Conservation (phyloP, 2,329 filamentous ascomycete species). For the Colletotrichum sp. region DNA sequence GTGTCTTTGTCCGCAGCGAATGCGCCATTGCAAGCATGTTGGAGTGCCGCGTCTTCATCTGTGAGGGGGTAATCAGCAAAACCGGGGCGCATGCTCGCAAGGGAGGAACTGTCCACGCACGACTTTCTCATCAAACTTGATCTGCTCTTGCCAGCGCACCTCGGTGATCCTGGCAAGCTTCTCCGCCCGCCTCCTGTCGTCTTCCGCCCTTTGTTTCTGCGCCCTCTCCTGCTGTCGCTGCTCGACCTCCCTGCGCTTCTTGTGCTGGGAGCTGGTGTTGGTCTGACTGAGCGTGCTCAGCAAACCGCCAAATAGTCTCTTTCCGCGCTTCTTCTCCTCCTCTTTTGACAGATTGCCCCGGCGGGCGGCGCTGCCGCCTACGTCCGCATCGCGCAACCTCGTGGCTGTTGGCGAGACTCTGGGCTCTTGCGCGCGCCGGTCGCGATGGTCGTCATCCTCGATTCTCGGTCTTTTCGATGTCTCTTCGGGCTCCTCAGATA, state of each 20-base stretch:
- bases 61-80: constrained; percentile 26
- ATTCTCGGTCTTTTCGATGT: constrained; percentile 18
- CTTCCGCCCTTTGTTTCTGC: constrained; percentile 74
- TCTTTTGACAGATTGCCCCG: constrained; percentile 38
- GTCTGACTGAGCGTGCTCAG: constrained; percentile 80
- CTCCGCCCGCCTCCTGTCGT: constrained; percentile 70
- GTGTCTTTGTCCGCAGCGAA: constrained; percentile 73
- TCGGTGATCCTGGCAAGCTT: constrained; percentile 66
- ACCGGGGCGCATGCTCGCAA: not conserved
- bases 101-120: constrained; percentile 54
- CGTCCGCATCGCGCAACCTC: not conserved
- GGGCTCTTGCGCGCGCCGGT: not conserved
- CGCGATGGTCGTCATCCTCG: constrained; percentile 4
- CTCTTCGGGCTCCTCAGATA: constrained; percentile 21
- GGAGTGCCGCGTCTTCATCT: constrained; percentile 79
- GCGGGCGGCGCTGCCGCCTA: constrained; percentile 29
- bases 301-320: constrained; percentile 84
- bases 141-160: constrained; percentile 71
- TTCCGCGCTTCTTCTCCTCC: constrained; percentile 85
- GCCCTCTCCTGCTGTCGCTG: constrained; percentile 79
- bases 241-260: constrained; percentile 80
- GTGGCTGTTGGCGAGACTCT: not conserved
- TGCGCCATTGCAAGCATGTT: constrained; percentile 75
- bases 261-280: constrained; percentile 65
- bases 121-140: constrained; percentile 75